A percentile compares a stretch with the other conserved stretches of the same genome.
Conservation (phyloP, 768 basidiomycete genomes). For the Tricholoma flavovirens region DNA sequence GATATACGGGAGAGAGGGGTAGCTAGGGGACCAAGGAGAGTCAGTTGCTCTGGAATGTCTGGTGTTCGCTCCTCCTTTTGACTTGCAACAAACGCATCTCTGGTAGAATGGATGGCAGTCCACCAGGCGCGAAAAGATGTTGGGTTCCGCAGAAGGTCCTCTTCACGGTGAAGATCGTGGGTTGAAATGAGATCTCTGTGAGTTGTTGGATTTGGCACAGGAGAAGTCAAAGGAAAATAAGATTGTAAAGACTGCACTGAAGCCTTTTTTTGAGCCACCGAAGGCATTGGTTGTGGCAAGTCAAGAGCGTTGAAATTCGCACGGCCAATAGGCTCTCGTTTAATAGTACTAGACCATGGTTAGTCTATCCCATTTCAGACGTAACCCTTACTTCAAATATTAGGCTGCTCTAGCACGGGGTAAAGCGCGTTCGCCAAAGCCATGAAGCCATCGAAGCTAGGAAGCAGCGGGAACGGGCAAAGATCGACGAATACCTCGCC, state of each 20-base stretch:
- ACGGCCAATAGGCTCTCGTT: slow-evolving; percentile 2
- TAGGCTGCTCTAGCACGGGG: slow-evolving; percentile 49
- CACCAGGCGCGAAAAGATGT: slow-evolving; percentile 92
- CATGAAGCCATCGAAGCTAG: slow-evolving; percentile 59
- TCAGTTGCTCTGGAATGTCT: slow-evolving; percentile 43
- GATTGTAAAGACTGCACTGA: slow-evolving; percentile 44
- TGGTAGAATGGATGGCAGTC: slow-evolving; percentile 71
- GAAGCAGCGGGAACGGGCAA: slow-evolving; percentile 64
- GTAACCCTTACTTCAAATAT: slow-evolving; percentile 2
- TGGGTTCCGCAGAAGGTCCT: slow-evolving; percentile 89
- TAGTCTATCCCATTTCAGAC: background rate
- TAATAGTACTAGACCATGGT: too few species aligned
- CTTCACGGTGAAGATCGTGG: slow-evolving; percentile 82
- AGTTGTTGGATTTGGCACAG: slow-evolving; percentile 75
- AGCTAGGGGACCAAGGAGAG: slow-evolving; percentile 75
- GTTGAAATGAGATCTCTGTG: slow-evolving; percentile 70
- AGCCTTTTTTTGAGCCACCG: slow-evolving; percentile 42
- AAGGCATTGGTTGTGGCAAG: slow-evolving; percentile 39
- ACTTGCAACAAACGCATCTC: slow-evolving; percentile 54
- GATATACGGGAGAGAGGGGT: slow-evolving; percentile 66
- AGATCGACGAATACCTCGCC: slow-evolving; percentile 70
- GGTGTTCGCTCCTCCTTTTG: slow-evolving; percentile 51
- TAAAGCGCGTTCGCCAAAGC: slow-evolving; percentile 57
- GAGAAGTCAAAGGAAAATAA: slow-evolving; percentile 80
- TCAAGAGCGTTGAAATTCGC: slow-evolving; percentile 5